A percentile compares a stretch with the other conserved stretches of the same genome.
These are phyloP conservation scores for Schizochytrium sp. DNA, from an alignment of 108 stramenopile genomes.

Conservation along the genomic window DNA sequence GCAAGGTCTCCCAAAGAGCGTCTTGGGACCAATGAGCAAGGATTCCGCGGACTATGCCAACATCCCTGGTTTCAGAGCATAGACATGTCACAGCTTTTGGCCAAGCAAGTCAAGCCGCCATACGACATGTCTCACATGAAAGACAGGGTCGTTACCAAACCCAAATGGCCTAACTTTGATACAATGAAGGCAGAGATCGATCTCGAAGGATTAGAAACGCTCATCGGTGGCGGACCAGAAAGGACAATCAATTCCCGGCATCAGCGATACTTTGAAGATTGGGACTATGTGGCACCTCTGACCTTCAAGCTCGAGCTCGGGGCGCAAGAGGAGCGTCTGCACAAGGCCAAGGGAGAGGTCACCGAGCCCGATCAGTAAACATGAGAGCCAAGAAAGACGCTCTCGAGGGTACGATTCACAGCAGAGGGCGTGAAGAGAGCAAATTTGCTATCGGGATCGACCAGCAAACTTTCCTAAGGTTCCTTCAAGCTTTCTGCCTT, in stretches of 20 bases:
- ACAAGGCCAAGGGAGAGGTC: background rate
- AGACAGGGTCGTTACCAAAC: background rate
- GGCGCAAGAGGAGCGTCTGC: background rate
- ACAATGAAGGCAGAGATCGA: background rate
- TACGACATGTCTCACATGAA: background rate
- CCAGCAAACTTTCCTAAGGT: too few species aligned
- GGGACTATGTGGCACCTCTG: background rate
- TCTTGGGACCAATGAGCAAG: background rate
- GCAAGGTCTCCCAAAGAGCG: background rate
- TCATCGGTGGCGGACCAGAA: background rate
- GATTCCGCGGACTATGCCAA: background rate
- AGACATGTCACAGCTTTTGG: background rate
- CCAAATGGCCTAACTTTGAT: background rate
- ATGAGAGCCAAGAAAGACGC: too few species aligned
- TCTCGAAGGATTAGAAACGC: background rate
- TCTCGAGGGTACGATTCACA: too few species aligned
- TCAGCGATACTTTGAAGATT: background rate
- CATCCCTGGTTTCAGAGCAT: background rate
- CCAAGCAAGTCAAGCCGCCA: background rate
- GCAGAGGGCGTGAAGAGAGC: too few species aligned
- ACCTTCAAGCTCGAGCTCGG: constrained; percentile 15
- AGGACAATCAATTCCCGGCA: background rate
- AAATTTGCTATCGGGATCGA: too few species aligned
- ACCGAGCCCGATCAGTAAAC: too few species aligned
- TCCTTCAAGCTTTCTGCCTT: too few species aligned